phyloP scores from a whole-genome alignment of 345 rosid genomes.

The Rhizophora mangle region DNA sequence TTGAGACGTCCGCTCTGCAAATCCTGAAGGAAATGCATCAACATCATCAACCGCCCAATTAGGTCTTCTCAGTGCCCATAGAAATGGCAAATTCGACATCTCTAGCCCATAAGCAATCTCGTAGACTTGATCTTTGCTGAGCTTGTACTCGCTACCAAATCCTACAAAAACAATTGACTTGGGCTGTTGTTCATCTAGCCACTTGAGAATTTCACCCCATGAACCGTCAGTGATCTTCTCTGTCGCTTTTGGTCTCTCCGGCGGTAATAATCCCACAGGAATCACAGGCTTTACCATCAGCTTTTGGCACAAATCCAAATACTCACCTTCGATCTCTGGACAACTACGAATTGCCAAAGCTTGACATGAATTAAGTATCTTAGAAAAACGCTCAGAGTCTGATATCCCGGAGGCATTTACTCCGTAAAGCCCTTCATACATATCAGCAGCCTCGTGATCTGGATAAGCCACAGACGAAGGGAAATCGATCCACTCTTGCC shows the following conservation, averaged over 20 bases:
- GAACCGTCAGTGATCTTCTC: neutral
- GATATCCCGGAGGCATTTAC: slow-evolving; percentile 19
- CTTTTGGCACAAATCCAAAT: slow-evolving; percentile 5
- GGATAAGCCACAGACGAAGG: slow-evolving; percentile 14
- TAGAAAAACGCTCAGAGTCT: slow-evolving; percentile 10
- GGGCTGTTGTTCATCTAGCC: slow-evolving; percentile 25
- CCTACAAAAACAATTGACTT: slow-evolving; percentile 36
- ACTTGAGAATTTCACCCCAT: slow-evolving; percentile 2
- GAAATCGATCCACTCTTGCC: slow-evolving; percentile 27
- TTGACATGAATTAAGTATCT: neutral
- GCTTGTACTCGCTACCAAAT: slow-evolving; percentile 39
- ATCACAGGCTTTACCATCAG: slow-evolving; percentile 2
- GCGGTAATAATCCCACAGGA: slow-evolving; percentile 20
- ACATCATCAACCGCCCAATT: slow-evolving; percentile 6
- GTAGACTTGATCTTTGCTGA: slow-evolving; percentile 24
- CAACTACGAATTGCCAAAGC: slow-evolving; percentile 25
- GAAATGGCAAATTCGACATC: slow-evolving; percentile 25
- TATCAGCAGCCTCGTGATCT: slow-evolving; percentile 1
- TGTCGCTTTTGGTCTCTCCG: slow-evolving; percentile 8
- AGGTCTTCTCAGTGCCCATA: slow-evolving; percentile 28
- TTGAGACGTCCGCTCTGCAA: neutral
- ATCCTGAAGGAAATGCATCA: slow-evolving; percentile 9
- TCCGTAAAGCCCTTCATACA: neutral
- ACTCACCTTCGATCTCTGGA: slow-evolving; percentile 23
- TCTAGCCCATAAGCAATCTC: slow-evolving; percentile 35